These are phyloP conservation scores for Byssothecium circinans DNA, from an alignment of 2,329 filamentous ascomycete genomes.

Conservation along the genomic window DNA sequence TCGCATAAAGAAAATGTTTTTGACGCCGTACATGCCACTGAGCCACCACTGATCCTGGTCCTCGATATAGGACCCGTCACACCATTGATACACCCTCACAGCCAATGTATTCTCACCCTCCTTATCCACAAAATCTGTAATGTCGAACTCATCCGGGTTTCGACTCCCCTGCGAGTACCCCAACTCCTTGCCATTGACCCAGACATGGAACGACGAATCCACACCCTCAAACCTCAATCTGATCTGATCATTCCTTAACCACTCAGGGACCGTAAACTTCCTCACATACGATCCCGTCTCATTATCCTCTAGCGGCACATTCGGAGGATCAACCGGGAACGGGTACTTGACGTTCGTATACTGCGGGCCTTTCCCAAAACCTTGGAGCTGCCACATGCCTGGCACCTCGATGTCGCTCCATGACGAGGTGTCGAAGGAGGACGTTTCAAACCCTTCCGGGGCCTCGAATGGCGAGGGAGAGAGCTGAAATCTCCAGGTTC, in stretches of 20 bases:
- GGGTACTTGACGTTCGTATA: constrained; percentile 71
- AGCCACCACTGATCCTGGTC: constrained; percentile 72
- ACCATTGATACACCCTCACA: constrained; percentile 72
- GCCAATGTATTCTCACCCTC: constrained; percentile 57
- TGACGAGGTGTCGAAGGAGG: constrained; percentile 39
- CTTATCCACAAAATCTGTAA: constrained; percentile 55
- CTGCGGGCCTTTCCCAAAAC: constrained; percentile 63
- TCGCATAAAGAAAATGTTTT: neutral
- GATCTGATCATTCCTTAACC: constrained; percentile 57
- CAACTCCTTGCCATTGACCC: constrained; percentile 64
- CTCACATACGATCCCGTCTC: constrained; percentile 65
- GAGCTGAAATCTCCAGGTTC: constrained; percentile 46
- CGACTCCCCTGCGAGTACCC: constrained; percentile 71
- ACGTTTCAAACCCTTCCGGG: constrained; percentile 36
- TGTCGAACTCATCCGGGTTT: constrained; percentile 70
- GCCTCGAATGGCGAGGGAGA: constrained; percentile 41
- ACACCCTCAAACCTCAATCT: constrained; percentile 71
- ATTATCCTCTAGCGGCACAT: constrained; percentile 62
- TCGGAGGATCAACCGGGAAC: constrained; percentile 66
- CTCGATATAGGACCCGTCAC: constrained; percentile 69
- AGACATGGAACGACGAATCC: constrained; percentile 71
- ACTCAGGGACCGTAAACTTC: constrained; percentile 56
- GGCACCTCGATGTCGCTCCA: constrained; percentile 63
- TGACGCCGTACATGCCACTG: constrained; percentile 53
- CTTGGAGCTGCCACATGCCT: constrained; percentile 71